Percentiles rank a stretch among this genome's conserved stretches.
Evolutionary conservation across 75 land plant species (phyloP).

Genomic region (Selaginella tamariscina): DNA sequence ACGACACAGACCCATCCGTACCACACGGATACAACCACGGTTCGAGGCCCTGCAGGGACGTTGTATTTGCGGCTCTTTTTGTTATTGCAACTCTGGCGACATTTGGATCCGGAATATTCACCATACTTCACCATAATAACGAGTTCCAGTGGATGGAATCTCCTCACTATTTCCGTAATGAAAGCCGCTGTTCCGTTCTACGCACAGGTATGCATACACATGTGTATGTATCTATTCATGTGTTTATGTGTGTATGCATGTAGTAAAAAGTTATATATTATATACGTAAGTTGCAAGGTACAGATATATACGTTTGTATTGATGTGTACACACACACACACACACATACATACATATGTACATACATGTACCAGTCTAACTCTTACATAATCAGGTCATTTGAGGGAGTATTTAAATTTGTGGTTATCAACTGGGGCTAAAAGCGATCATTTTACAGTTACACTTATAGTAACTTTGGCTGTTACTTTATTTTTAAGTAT

Average conservation of each 20-base stretch:
- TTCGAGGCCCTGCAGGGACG: constrained; percentile 50
- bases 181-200: neutral
- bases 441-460: neutral
- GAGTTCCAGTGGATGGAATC: constrained; percentile 26
- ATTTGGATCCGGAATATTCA: constrained; percentile 57
- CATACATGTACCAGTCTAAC: constrained; percentile 2
- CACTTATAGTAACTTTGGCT: constrained; percentile 36
- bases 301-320: neutral
- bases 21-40: constrained; percentile 52
- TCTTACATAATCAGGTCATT: neutral
- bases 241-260: neutral
- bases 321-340: neutral
- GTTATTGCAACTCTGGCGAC: constrained; percentile 40
- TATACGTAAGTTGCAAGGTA: neutral
- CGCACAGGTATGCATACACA: neutral
- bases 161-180: constrained; percentile 25
- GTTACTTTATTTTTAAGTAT: constrained; percentile 44
- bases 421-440: constrained; percentile 19
- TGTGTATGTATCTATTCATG: neutral
- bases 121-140: constrained; percentile 39
- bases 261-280: neutral
- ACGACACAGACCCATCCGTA: constrained; percentile 5
- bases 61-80: constrained; percentile 51
- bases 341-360: too few species aligned
- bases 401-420: constrained; percentile 7